Evolutionary conservation across 148 eudicot species (phyloP).

Genomic region (Rhododendron williamsianum): DNA sequence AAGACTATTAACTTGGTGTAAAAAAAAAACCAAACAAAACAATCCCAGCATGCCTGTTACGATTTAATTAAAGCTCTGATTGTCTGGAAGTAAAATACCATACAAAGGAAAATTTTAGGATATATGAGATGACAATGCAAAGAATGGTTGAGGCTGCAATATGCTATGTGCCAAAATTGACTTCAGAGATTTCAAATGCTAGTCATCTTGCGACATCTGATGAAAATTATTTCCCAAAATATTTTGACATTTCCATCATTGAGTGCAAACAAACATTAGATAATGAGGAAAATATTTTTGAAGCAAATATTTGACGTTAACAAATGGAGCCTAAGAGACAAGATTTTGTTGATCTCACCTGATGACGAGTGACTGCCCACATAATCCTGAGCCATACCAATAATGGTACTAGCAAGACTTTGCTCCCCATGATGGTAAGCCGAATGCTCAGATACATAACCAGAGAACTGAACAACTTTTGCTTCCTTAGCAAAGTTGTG

Average conservation of each 20-base stretch:
- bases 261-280: background rate
- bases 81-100: no score
- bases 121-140: background rate
- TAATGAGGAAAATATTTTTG: background rate
- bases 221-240: background rate
- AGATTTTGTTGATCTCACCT: constrained; percentile 28
- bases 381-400: constrained; percentile 93
- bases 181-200: background rate
- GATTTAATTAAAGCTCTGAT: background rate
- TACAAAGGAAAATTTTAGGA: background rate
- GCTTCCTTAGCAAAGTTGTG: constrained; percentile 55
- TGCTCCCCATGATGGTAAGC: constrained; percentile 95
- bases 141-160: background rate
- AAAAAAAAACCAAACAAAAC: background rate
- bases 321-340: no score
- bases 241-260: background rate
- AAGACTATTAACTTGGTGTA: background rate
- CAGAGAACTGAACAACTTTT: constrained; percentile 79
- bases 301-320: no score
- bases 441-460: constrained; percentile 85
- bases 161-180: background rate
- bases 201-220: background rate
- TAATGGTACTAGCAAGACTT: constrained; percentile 70
- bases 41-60: background rate
- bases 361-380: constrained; percentile 70